Percentiles rank a stretch among this genome's conserved stretches.
phyloP scores from a whole-genome alignment of 148 eudicot genomes.

The Mesembryanthemum crystallinum region DNA sequence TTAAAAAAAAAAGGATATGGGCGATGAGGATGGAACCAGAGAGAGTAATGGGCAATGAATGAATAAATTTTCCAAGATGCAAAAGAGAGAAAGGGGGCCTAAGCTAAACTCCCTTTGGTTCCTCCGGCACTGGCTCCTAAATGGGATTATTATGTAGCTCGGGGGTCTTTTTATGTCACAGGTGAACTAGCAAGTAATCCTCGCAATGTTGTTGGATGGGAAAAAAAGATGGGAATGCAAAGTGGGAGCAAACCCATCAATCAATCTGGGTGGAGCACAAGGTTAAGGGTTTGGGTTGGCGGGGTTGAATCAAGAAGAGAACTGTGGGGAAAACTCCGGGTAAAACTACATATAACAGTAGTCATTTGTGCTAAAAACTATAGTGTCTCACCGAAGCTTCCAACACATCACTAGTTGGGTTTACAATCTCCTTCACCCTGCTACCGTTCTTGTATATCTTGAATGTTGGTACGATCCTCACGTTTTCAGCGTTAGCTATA shows the following conservation, averaged over 20 bases:
- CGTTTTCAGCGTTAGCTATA: conserved; percentile 60
- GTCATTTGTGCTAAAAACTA: conserved; percentile 36
- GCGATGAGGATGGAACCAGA: conserved; percentile 29
- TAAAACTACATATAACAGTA: conserved; percentile 15
- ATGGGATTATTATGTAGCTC: conserved; percentile 41
- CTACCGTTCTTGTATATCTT: conserved; percentile 77
- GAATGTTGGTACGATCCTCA: conserved; percentile 72
- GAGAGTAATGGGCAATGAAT: conserved; percentile 43
- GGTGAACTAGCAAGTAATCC: conserved; percentile 21
- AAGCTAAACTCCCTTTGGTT: conserved; percentile 34
- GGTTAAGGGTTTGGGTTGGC: not conserved
- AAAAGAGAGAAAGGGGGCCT: conserved; percentile 27
- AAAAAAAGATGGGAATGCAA: conserved; percentile 7
- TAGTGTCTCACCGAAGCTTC: conserved; percentile 93
- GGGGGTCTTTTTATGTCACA: conserved; percentile 32
- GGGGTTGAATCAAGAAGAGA: conserved; percentile 27
- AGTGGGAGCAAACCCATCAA: conserved; percentile 31
- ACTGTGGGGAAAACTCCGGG: conserved; percentile 14
- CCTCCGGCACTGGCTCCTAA: conserved; percentile 33
- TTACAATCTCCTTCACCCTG: conserved; percentile 72
- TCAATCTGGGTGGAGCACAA: not conserved
- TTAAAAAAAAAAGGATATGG: conserved; percentile 5
- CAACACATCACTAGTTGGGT: conserved; percentile 64
- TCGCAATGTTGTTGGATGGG: conserved; percentile 6
- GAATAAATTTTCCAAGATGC: conserved; percentile 40